Base-by-base conservation (phyloP, 83 land plant species). In the Picea abies region DNA sequence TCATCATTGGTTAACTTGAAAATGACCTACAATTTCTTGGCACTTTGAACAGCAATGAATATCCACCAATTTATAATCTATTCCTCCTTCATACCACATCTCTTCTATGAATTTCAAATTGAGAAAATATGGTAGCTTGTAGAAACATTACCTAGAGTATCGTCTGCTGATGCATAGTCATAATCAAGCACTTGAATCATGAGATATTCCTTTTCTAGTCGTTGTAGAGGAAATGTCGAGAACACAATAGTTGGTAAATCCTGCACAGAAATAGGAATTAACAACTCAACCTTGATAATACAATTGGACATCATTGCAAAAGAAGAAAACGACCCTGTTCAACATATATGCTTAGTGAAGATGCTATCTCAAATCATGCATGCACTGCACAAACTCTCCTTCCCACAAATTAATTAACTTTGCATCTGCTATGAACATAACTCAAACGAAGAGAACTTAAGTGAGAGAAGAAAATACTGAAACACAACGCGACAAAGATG, bases 191-290 rank as follows among this genome's bases (percentile, higher is more conserved):
- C 84, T 71, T 81, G 82, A 60, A 84, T 76, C 79, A 87, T 66
- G 64, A 89, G 25, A 66, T 84, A 89, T 77, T 89, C 91, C 68
- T 82, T 86, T 63, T 87, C 91, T 25, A 89, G 76, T 2, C 91
- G 84, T 39, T 84, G 82, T 32, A 89, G 66, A 29, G 91, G 78
- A 79, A 86, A 83, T 60, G 89, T 69, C 17, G 81, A 84, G 16
- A 89, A 60, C 61, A 89, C 89, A 44, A 89, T 66, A 10, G 82
- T 79, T 37, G 89, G 89, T 12, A 89, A 84, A n/a, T 89, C 91
- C 86, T 87, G 86, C 47, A 67, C n/a, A 12, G 81, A 5, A 60
- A 32, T 12, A 76, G 78, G 14, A 52, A 11, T 52, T 52, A 11
- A 12, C 58, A n/a, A 12, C 23, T 76, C 3, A n/a, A 25, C 11